Conservation (phyloP, 306 rosid species). For the Vigna angularis region DNA sequence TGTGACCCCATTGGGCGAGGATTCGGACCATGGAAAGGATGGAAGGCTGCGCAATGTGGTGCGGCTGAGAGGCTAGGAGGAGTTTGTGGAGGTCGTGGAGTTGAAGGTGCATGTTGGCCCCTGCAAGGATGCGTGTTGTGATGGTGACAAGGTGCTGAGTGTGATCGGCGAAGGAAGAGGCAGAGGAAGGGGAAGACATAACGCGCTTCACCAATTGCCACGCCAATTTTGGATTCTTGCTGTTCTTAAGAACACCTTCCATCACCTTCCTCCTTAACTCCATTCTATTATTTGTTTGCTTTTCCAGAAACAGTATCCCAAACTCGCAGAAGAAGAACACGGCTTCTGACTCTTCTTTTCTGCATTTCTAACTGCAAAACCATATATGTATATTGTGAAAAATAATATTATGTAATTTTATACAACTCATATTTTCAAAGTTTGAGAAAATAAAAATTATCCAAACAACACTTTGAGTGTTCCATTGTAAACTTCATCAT, state of each 20-base stretch:
- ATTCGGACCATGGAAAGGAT: conserved; percentile 52
- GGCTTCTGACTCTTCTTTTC: too few relatives aligned
- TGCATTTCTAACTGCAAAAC: too few relatives aligned
- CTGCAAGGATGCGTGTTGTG: conserved; percentile 66
- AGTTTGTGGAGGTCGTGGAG: conserved; percentile 63
- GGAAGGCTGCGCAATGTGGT: conserved; percentile 58
- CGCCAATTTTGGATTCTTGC: conserved; percentile 73
- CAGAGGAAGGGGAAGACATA: conserved; percentile 52
- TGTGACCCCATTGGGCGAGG: conserved; percentile 57
- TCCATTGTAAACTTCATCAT: too few relatives aligned
- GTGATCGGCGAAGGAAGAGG: conserved; percentile 37
- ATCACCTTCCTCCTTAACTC: conserved; percentile 51
- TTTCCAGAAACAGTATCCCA: background rate
- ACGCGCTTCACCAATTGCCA: conserved; percentile 81
- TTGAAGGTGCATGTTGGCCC: conserved; percentile 64
- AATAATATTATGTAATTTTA: too few relatives aligned
- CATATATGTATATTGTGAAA: too few relatives aligned
- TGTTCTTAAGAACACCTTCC: conserved; percentile 61
- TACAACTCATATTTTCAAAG: too few relatives aligned
- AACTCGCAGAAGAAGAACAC: too few relatives aligned
- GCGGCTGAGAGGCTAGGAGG: conserved; percentile 50
- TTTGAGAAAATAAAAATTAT: too few relatives aligned
- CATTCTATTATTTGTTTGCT: conserved; percentile 29
- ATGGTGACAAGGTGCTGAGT: conserved; percentile 46
- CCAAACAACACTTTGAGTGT: too few relatives aligned